These are phyloP conservation scores for Pichia sp. DNA, from an alignment of 1,139 yeast species.

Conservation along the genomic window DNA sequence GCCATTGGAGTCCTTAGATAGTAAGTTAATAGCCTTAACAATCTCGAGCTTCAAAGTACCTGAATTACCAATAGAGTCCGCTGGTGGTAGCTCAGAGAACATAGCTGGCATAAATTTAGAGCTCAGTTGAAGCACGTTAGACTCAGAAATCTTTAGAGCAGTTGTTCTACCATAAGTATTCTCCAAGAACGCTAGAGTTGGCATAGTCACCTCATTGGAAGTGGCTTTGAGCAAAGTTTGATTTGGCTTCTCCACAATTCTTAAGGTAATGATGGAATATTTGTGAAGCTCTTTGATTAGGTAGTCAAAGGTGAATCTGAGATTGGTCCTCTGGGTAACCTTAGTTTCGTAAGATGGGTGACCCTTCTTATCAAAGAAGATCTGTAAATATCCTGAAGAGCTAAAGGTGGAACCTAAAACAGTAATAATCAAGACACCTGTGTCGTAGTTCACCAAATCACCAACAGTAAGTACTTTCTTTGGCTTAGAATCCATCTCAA, in stretches of 20 bases:
- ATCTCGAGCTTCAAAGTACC: slow-evolving; percentile 67
- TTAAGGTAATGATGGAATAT: slow-evolving; percentile 58
- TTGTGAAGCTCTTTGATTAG: slow-evolving; percentile 63
- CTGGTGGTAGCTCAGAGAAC: slow-evolving; percentile 54
- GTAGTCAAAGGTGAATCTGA: slow-evolving; percentile 64
- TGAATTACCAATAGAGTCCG: slow-evolving; percentile 67
- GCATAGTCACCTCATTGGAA: slow-evolving; percentile 56
- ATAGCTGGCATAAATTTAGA: slow-evolving; percentile 76
- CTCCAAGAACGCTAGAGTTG: slow-evolving; percentile 61
- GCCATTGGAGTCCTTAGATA: slow-evolving; percentile 83
- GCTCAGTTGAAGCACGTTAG: slow-evolving; percentile 47
- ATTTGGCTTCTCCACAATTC: slow-evolving; percentile 49
- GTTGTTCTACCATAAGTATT: slow-evolving; percentile 58
- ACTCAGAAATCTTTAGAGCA: slow-evolving; percentile 40
- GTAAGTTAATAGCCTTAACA: slow-evolving; percentile 59
- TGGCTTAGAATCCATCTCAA: slow-evolving; percentile 35
- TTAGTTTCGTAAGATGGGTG: slow-evolving; percentile 53
- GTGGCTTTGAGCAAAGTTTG: slow-evolving; percentile 50
- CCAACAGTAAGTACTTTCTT: slow-evolving; percentile 57
- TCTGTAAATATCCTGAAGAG: slow-evolving; percentile 56
- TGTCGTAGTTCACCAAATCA: slow-evolving; percentile 52
- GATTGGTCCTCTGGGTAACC: slow-evolving; percentile 33
- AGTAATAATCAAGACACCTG: slow-evolving; percentile 74
- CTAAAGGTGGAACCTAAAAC: slow-evolving; percentile 51
- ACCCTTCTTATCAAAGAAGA: slow-evolving; percentile 68